phyloP scores from a whole-genome alignment of 139 green algal species.

The Coelastrella sp. region DNA sequence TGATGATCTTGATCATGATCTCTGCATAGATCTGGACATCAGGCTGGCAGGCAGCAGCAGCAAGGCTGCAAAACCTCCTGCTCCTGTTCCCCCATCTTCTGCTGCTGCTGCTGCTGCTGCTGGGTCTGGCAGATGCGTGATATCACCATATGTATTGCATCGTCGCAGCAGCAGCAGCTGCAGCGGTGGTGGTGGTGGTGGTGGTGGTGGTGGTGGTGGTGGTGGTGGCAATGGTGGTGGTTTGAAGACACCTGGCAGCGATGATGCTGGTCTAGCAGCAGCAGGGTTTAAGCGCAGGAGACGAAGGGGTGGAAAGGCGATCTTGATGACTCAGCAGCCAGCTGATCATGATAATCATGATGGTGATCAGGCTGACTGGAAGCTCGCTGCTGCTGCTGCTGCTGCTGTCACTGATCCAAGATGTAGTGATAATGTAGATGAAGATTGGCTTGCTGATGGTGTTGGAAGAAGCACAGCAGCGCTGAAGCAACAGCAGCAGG shows the following conservation, averaged over 20 bases:
- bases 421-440: not conserved
- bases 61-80: not conserved
- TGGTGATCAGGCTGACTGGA: not conserved
- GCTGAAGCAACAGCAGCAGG: constrained; percentile 29
- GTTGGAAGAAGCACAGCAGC: no score
- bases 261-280: not conserved
- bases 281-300: not conserved
- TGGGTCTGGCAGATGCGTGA: no score
- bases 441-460: no score
- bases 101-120: constrained; percentile 25
- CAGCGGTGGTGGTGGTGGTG: not conserved
- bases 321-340: not conserved
- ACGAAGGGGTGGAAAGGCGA: not conserved
- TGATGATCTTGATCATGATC: not conserved
- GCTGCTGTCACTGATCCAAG: not conserved
- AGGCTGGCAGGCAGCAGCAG: not conserved
- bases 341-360: no score
- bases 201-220: not conserved
- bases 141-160: no score
- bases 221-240: not conserved
- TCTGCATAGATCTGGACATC: not conserved
- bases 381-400: constrained; percentile 21
- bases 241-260: not conserved
- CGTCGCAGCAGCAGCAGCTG: not conserved
- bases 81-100: not conserved